These are phyloP conservation scores for Saturnispora galanensis DNA, from an alignment of 805 yeast species.

Conservation along the genomic window DNA sequence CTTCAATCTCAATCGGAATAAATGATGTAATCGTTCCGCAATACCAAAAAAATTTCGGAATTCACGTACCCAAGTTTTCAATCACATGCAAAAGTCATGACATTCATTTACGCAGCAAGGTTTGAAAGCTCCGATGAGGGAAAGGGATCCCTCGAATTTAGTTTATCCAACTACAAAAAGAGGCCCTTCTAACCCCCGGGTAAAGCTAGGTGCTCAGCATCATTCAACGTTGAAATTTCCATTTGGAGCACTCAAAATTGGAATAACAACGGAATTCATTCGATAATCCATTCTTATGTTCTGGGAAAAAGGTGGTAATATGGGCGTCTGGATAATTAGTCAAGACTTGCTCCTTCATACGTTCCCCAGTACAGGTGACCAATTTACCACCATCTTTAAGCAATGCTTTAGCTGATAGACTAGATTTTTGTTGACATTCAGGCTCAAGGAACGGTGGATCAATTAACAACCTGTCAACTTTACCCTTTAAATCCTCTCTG, in stretches of 20 bases:
- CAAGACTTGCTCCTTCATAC: slow-evolving; percentile 60
- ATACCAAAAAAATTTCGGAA: too few relatives aligned
- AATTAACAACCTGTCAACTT: slow-evolving; percentile 61
- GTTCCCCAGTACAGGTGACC: slow-evolving; percentile 82
- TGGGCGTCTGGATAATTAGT: slow-evolving; percentile 53
- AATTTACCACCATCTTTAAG: slow-evolving; percentile 38
- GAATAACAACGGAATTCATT: slow-evolving; percentile 87
- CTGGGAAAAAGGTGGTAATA: slow-evolving; percentile 63
- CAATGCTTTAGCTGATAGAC: slow-evolving; percentile 53
- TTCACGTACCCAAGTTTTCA: too few relatives aligned
- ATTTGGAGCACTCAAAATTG: slow-evolving; percentile 53
- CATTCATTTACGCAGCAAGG: too few relatives aligned
- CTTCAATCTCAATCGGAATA: too few relatives aligned
- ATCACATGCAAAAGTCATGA: too few relatives aligned
- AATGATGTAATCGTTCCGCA: too few relatives aligned
- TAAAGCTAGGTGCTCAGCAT: too few relatives aligned
- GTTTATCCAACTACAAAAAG: too few relatives aligned
- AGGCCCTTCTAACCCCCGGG: too few relatives aligned
- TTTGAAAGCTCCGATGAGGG: too few relatives aligned
- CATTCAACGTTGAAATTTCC: slow-evolving; percentile 37
- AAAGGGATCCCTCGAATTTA: too few relatives aligned
- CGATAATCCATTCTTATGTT: slow-evolving; percentile 75
- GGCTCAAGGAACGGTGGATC: slow-evolving; percentile 86
- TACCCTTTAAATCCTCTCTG: slow-evolving; percentile 45
- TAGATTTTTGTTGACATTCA: slow-evolving; percentile 69